Evolutionary conservation across 2,329 filamentous ascomycete species (phyloP), one percentile per base, ranked within the genome.

Genomic region (Calonectria pteridis): DNA sequence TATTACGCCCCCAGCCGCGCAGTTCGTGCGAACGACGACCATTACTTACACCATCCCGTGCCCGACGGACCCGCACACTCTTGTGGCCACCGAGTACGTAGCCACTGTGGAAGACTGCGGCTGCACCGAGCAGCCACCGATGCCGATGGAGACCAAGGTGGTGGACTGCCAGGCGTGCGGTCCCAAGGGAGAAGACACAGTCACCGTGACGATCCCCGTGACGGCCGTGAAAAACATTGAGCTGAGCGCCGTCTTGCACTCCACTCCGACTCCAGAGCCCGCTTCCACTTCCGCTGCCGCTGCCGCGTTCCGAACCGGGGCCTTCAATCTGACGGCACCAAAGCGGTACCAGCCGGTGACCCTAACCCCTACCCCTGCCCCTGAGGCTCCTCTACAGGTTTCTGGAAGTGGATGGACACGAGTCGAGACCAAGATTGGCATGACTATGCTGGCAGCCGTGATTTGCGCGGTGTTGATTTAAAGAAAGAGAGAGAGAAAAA

Each of bases 51-150:
- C 68, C 26, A 80, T 77, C 11, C 69, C 78, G 10, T 80, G 82
- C 58, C 76, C 83, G 7, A 84, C 84, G 6, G 80, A 85, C 73
- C 79, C 81, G 0, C 82, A 81, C 3, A 72, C 73, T 26, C 80
- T 87, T 26, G 75, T 82, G n/a, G 79, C 77, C 23, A 76, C 81
- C 4, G 78, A 84, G 71, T 84, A 83, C 64, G 78, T 79, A 55
- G 82, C 84, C 10, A 84, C 83, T 20, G 73, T 84, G 29, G 73
- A 79, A n/a, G 67, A 76, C 3, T 81, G 80, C 43, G 69, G 64
- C 4, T 81, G 78, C 58, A 69, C 75, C 11, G 65, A 49, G 23
- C 50, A 77, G 55, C 66, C 76, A 23, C 50, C 40, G 4, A 69
- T 76, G 4, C 73, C 78, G 10, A 79, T 81, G 79, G 66, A 74